Conservation (phyloP, 202 grass and related monocot species). For the Zoysia matrella region DNA sequence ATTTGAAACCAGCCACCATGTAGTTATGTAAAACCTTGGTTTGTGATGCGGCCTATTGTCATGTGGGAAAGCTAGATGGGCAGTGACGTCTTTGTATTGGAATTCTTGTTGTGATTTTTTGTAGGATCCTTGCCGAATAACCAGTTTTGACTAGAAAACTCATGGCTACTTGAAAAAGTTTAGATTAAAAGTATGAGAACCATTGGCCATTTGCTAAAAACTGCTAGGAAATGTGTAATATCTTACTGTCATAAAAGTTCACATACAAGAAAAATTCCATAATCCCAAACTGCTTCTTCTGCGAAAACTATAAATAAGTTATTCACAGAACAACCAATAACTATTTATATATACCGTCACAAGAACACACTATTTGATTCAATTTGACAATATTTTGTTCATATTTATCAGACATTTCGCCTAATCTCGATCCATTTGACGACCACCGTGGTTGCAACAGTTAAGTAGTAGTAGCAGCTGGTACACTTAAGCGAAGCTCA, state of each 20-base stretch:
- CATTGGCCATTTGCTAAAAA: no score
- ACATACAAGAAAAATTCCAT: background rate
- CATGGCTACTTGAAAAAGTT: no score
- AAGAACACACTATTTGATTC: background rate
- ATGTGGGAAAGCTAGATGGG: no score
- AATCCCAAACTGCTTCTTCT: background rate
- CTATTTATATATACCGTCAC: background rate
- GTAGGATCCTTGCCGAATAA: no score
- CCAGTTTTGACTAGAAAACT: no score
- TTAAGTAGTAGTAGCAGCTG: background rate
- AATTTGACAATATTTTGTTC: background rate
- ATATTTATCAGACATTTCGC: background rate
- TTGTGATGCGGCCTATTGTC: no score
- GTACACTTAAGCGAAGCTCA: background rate
- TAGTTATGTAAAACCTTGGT: no score
- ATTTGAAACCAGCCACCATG: no score
- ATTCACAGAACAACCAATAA: background rate
- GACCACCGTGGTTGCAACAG: background rate
- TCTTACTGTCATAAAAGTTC: background rate
- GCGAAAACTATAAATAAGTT: background rate
- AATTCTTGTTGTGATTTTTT: no score
- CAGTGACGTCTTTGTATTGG: no score
- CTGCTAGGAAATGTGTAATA: no score
- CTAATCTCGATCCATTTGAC: background rate
- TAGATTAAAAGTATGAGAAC: no score